Percentiles rank a stretch among this genome's conserved stretches.
These are phyloP conservation scores for Botrytis elliptica DNA, from an alignment of 2,329 filamentous ascomycete genomes.

Conservation along the genomic window DNA sequence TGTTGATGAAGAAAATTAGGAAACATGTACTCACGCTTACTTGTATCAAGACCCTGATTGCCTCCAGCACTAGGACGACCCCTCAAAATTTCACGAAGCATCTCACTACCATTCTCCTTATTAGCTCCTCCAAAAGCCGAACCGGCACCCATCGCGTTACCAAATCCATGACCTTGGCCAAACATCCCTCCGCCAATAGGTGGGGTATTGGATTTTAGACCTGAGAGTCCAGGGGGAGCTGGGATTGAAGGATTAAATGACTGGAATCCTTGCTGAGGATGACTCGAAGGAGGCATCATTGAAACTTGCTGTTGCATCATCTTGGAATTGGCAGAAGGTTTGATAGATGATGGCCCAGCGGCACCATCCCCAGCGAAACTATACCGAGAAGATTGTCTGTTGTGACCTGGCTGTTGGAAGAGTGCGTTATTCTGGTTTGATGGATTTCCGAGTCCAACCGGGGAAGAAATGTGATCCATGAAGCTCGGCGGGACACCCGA, in stretches of 20 bases:
- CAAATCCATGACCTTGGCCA: conserved; percentile 82
- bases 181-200: conserved; percentile 85
- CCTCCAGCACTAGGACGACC: conserved; percentile 61
- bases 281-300: conserved; percentile 68
- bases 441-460: conserved; percentile 47
- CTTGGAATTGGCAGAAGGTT: conserved; percentile 74
- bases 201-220: conserved; percentile 91
- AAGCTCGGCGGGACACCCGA: conserved; percentile 45
- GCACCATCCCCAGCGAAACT: conserved; percentile 79
- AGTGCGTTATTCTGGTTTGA: conserved; percentile 48
- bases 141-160: conserved; percentile 59
- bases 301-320: conserved; percentile 84
- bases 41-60: conserved; percentile 74
- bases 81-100: conserved; percentile 81
- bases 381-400: conserved; percentile 81
- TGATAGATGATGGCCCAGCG: conserved; percentile 60
- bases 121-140: conserved; percentile 60
- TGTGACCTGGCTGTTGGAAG: conserved; percentile 67
- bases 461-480: conserved; percentile 57
- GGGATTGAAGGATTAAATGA: conserved; percentile 85
- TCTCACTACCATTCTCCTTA: conserved; percentile 71
- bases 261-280: conserved; percentile 58
- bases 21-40: conserved; percentile 98
- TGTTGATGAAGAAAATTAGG: conserved; percentile 87
- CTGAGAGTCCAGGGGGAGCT: conserved; percentile 74